These are phyloP conservation scores for Stylonectria norvegica DNA, from an alignment of 2,329 filamentous ascomycete genomes.

Conservation along the genomic window DNA sequence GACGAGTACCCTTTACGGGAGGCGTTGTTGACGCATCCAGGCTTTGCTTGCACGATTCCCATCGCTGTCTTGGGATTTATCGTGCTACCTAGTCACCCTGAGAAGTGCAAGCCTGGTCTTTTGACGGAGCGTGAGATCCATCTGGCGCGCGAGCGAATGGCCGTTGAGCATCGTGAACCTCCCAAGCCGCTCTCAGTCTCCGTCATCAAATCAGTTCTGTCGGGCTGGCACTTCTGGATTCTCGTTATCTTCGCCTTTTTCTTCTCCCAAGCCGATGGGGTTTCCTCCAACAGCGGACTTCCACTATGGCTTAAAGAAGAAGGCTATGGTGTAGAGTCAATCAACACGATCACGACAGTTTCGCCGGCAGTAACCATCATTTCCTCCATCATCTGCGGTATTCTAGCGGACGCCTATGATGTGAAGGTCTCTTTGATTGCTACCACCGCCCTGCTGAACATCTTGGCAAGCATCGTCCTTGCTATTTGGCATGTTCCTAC, in stretches of 20 bases:
- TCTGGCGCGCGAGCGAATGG: constrained; percentile 31
- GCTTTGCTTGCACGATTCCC: constrained; percentile 34
- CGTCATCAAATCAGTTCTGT: constrained; percentile 5
- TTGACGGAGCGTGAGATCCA: constrained; percentile 25
- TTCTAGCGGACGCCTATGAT: constrained; percentile 52
- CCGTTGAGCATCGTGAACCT: constrained; percentile 25
- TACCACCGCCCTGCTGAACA: constrained; percentile 14
- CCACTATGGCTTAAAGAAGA: constrained; percentile 32
- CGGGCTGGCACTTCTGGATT: constrained; percentile 28
- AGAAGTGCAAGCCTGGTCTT: constrained; percentile 25
- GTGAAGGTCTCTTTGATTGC: constrained; percentile 34
- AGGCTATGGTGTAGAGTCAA: constrained; percentile 35
- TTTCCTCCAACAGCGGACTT: constrained; percentile 34
- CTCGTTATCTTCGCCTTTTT: constrained; percentile 25
- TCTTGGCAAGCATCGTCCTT: constrained; percentile 28
- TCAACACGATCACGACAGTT: constrained; percentile 49
- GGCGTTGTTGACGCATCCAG: background rate
- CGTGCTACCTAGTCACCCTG: constrained; percentile 32
- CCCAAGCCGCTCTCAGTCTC: constrained; percentile 26
- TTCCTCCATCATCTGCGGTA: constrained; percentile 51
- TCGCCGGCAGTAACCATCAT: constrained; percentile 38
- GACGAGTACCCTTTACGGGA: background rate
- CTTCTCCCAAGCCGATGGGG: constrained; percentile 31
- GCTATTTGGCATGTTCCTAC: constrained; percentile 35
- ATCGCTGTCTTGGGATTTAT: constrained; percentile 31